Percentiles rank a stretch among this genome's conserved stretches.
Evolutionary conservation across 1,284 basidiomycete genomes (phyloP).

Genomic region (Ustanciosporium gigantosporum): DNA sequence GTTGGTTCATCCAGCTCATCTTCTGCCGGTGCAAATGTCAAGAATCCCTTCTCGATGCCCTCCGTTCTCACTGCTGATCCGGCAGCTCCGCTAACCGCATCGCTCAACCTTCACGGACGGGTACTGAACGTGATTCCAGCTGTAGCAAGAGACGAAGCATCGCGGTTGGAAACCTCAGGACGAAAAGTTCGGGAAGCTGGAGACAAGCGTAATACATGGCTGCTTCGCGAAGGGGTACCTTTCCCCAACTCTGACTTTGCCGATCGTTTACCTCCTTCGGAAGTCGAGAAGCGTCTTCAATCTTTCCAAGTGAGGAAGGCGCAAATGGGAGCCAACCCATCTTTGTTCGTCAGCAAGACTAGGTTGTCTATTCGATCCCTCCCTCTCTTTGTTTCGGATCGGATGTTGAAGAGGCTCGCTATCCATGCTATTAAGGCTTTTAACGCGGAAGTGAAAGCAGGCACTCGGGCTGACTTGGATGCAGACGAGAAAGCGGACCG

Average conservation of each 20-base stretch:
- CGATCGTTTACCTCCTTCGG: constrained; percentile 28
- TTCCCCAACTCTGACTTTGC: constrained; percentile 50
- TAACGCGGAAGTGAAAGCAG: constrained; percentile 75
- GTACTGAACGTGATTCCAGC: constrained; percentile 88
- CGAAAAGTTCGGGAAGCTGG: constrained; percentile 77
- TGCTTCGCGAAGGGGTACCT: constrained; percentile 78
- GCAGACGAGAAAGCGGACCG: constrained; percentile 72
- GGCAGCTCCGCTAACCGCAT: constrained; percentile 78
- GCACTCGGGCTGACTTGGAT: constrained; percentile 69
- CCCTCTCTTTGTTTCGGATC: constrained; percentile 85
- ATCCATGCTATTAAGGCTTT: constrained; percentile 80
- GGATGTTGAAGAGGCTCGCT: constrained; percentile 83
- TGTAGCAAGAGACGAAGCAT: constrained; percentile 84
- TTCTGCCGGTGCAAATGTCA: constrained; percentile 11
- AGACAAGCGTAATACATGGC: constrained; percentile 93
- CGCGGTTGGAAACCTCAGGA: constrained; percentile 83
- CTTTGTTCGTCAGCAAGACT: constrained; percentile 89
- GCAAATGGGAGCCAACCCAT: constrained; percentile 76
- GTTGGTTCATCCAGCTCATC: constrained; percentile 8
- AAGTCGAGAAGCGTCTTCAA: constrained; percentile 50
- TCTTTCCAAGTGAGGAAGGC: constrained; percentile 51
- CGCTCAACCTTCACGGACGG: constrained; percentile 85
- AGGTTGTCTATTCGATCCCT: constrained; percentile 91
- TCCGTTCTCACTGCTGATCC: constrained; percentile 79
- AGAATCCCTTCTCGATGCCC: constrained; percentile 54